These are phyloP conservation scores for Eustoma russellianum DNA, from an alignment of 257 asterid species.

Conservation along the genomic window DNA sequence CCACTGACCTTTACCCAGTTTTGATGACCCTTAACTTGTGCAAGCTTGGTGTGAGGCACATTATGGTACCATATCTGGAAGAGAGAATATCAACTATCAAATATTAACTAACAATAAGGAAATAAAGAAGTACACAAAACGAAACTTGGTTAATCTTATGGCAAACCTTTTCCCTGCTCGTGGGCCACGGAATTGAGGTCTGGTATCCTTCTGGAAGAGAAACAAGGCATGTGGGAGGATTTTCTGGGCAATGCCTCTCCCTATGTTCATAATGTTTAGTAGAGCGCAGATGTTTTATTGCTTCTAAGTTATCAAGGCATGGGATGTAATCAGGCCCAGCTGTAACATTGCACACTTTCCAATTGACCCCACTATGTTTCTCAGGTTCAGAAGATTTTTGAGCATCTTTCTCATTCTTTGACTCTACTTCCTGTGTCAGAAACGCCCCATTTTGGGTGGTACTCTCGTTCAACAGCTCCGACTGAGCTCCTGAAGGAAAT, in stretches of 20 bases:
- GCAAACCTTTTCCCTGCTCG: slow-evolving; percentile 91
- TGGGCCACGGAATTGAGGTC: slow-evolving; percentile 80
- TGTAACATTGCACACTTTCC: slow-evolving; percentile 83
- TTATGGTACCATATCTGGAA: slow-evolving; percentile 93
- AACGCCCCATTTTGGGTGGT: slow-evolving; percentile 67
- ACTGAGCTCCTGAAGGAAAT: slow-evolving; percentile 79
- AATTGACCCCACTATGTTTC: slow-evolving; percentile 31
- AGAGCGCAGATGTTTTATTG: slow-evolving; percentile 52
- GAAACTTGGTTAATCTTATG: slow-evolving; percentile 6
- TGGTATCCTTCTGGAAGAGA: slow-evolving; percentile 80
- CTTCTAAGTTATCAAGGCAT: slow-evolving; percentile 81
- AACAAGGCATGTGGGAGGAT: slow-evolving; percentile 93
- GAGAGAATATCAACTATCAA: slow-evolving; percentile 9
- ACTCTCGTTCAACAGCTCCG: slow-evolving; percentile 76
- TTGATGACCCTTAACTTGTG: slow-evolving; percentile 83
- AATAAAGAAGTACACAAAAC: not conserved
- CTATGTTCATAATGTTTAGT: slow-evolving; percentile 97
- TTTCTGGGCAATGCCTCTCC: slow-evolving; percentile 94
- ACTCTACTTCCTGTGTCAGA: slow-evolving; percentile 72
- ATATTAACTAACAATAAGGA: slow-evolving; percentile 8
- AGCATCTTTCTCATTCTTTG: slow-evolving; percentile 71
- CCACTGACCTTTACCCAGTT: slow-evolving; percentile 97
- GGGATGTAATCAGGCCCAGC: slow-evolving; percentile 97
- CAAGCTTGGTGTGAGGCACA: slow-evolving; percentile 92
- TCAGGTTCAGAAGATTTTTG: slow-evolving; percentile 45